Percentiles rank a stretch among this genome's conserved stretches.
These are phyloP conservation scores for Sideroxylon spinosum DNA, from an alignment of 179 eudicot genomes.

Conservation along the genomic window DNA sequence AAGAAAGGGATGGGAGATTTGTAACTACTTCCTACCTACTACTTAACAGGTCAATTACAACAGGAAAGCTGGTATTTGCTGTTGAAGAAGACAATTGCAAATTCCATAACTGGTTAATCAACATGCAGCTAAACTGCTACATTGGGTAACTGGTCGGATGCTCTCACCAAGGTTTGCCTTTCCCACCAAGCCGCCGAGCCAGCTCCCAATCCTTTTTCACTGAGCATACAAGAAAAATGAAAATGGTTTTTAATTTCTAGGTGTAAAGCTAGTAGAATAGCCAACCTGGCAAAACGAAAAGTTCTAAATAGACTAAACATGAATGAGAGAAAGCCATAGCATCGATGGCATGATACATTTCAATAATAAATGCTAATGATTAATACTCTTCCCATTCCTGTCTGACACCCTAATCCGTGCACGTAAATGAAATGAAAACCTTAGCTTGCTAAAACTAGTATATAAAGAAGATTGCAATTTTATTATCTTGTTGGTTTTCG, in stretches of 20 bases:
- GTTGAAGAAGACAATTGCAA: not conserved
- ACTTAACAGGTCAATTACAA: not conserved
- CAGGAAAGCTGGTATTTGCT: not conserved
- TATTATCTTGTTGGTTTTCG: too few species aligned
- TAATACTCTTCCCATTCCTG: not conserved
- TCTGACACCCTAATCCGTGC: not conserved
- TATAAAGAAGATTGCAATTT: too few species aligned
- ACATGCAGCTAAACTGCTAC: not conserved
- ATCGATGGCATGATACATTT: not conserved
- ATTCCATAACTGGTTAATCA: not conserved
- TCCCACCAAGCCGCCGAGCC: slow-evolving; percentile 65
- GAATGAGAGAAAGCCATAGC: too few species aligned
- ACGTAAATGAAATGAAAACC: too few species aligned
- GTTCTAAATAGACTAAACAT: not conserved
- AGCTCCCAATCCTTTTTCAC: slow-evolving; percentile 68
- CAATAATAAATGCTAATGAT: not conserved
- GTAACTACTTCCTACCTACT: not conserved
- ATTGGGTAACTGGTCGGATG: not conserved
- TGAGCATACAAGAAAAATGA: slow-evolving; percentile 16
- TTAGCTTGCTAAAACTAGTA: too few species aligned
- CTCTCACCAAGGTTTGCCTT: slow-evolving; percentile 53
- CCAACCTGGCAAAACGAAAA: not conserved
- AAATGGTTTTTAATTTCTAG: not conserved
- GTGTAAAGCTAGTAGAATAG: not conserved
- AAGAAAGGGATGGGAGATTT: not conserved